Conservation (phyloP, 257 asterid genomes). For the Capsicum pubescens region DNA sequence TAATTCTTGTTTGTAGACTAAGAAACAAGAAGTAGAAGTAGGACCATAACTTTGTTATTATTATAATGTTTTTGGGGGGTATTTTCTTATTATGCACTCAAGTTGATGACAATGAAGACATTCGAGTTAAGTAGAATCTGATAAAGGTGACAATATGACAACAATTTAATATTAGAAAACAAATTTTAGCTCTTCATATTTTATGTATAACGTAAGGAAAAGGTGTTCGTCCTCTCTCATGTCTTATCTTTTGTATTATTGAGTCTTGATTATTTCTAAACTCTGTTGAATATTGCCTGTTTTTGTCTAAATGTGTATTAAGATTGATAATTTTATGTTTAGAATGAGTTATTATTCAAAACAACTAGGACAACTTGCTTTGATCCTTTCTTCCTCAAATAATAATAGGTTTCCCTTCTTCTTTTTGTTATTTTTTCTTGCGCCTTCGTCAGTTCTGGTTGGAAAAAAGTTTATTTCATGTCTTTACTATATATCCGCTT, state of each 20-base stretch:
- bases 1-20: slow-evolving; percentile 31
- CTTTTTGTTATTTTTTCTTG: not conserved
- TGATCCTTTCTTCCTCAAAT: not conserved
- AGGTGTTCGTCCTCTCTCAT: slow-evolving; percentile 41
- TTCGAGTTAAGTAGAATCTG: slow-evolving; percentile 62
- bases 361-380: not conserved
- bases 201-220: slow-evolving; percentile 20
- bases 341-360: not conserved
- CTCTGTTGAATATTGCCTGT: not conserved
- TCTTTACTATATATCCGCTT: too few species aligned
- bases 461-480: too few species aligned
- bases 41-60: slow-evolving; percentile 36
- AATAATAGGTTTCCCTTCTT: not conserved
- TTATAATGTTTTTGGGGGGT: not conserved
- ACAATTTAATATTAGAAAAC: slow-evolving; percentile 28
- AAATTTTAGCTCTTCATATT: slow-evolving; percentile 24
- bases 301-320: slow-evolving; percentile 8
- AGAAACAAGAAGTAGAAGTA: slow-evolving; percentile 35
- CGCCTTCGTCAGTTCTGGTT: not conserved
- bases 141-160: slow-evolving; percentile 40
- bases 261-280: slow-evolving; percentile 7
- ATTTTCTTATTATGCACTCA: slow-evolving; percentile 29
- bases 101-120: slow-evolving; percentile 76
- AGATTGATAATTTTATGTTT: not conserved
- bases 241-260: slow-evolving; percentile 53